Percentiles rank a stretch among this genome's conserved stretches.
Evolutionary conservation across 352 stramenopile species (phyloP).

Genomic region (Globisporangium lucens): DNA sequence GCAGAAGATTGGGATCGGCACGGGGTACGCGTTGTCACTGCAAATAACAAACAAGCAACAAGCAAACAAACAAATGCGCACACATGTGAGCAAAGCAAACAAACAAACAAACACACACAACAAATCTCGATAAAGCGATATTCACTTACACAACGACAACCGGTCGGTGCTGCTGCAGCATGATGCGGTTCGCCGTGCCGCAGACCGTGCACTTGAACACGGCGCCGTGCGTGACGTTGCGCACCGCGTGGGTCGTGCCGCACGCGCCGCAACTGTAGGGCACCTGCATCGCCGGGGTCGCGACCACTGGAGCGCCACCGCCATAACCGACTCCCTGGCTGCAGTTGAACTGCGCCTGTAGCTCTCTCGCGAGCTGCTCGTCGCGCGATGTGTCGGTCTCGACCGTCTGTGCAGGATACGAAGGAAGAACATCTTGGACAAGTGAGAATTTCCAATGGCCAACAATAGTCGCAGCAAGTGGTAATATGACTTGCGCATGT

Average conservation of each 20-base stretch:
- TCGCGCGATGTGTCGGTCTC: conserved; percentile 37
- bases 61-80: not conserved
- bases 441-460: not conserved
- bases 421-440: no score
- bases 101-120: not conserved
- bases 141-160: conserved; percentile 50
- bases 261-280: conserved; percentile 70
- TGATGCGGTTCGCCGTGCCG: conserved; percentile 59
- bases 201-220: conserved; percentile 62
- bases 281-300: conserved; percentile 36
- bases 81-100: not conserved
- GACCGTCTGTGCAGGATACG: no score
- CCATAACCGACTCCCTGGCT: conserved; percentile 14
- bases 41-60: not conserved
- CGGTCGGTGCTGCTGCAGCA: conserved; percentile 33
- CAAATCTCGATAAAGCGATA: not conserved
- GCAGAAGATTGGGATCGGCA: conserved; percentile 70
- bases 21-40: conserved; percentile 33
- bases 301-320: conserved; percentile 21
- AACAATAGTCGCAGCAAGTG: not conserved
- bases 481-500: not conserved
- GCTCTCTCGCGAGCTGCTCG: conserved; percentile 46
- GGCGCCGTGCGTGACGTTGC: conserved; percentile 48
- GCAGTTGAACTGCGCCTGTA: conserved; percentile 55
- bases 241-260: conserved; percentile 56